These are phyloP conservation scores for Dothistroma pini DNA, from an alignment of 2,329 filamentous ascomycete species.

Conservation along the genomic window DNA sequence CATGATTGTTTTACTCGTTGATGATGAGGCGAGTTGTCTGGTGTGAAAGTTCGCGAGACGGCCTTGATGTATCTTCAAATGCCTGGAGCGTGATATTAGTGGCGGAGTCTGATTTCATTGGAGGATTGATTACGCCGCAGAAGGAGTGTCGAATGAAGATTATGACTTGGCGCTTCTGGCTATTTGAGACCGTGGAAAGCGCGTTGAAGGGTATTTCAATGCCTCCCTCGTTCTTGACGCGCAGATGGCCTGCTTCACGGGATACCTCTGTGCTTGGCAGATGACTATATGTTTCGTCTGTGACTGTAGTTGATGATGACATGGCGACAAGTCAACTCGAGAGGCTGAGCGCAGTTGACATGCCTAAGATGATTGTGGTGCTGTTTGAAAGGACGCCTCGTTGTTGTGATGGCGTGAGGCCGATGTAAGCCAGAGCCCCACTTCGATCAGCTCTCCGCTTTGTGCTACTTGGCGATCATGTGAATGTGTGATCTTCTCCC, in stretches of 20 bases:
- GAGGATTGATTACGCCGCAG: conserved; percentile 34
- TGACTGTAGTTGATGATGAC: not conserved
- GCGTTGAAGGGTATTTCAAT: conserved; percentile 27
- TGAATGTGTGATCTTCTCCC: too few species aligned
- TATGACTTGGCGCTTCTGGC: conserved; percentile 29
- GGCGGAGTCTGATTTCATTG: not conserved
- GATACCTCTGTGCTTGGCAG: conserved; percentile 20
- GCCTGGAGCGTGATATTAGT: conserved; percentile 15
- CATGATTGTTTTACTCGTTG: conserved; percentile 28
- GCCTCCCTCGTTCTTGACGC: conserved; percentile 28
- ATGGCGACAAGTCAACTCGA: not conserved
- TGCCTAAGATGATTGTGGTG: too few species aligned
- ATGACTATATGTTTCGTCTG: not conserved
- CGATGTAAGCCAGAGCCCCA: too few species aligned
- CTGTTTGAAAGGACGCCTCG: too few species aligned
- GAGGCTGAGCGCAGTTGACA: too few species aligned
- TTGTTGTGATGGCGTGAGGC: too few species aligned
- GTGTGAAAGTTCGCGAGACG: conserved; percentile 23
- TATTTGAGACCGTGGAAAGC: conserved; percentile 24
- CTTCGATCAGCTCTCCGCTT: too few species aligned
- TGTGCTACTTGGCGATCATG: too few species aligned
- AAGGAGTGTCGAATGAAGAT: conserved; percentile 42
- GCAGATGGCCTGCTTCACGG: conserved; percentile 22
- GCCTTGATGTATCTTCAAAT: conserved; percentile 32
- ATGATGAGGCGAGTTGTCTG: conserved; percentile 12